A percentile compares a stretch with the other conserved stretches of the same genome.
Evolutionary conservation across 106 monocot genomes (phyloP).

Genomic region (Dendrobium chrysotoxum): DNA sequence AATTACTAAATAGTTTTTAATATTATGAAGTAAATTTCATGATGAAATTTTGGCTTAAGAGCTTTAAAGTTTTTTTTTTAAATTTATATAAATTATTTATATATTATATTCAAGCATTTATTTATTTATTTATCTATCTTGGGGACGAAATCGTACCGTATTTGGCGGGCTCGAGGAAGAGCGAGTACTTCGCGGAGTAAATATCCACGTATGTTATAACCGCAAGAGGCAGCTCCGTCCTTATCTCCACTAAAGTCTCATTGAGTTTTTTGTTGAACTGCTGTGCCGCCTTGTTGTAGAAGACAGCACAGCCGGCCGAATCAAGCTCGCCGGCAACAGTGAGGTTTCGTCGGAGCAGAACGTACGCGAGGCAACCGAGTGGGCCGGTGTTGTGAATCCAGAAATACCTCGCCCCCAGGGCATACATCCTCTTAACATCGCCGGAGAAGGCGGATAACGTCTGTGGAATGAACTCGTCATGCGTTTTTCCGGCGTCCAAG

Average conservation of each 20-base stretch:
- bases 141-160: conserved; percentile 18
- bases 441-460: conserved; percentile 11
- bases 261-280: conserved; percentile 45
- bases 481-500: conserved; percentile 11
- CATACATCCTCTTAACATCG: conserved; percentile 30
- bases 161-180: conserved; percentile 34
- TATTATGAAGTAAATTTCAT: too few relatives aligned
- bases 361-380: conserved; percentile 37
- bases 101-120: too few relatives aligned
- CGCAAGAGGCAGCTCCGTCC: conserved; percentile 30
- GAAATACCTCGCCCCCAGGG: conserved; percentile 37
- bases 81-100: too few relatives aligned
- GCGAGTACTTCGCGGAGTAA: conserved; percentile 49
- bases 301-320: conserved; percentile 25
- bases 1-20: too few relatives aligned
- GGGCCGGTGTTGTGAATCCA: conserved; percentile 62
- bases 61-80: too few relatives aligned
- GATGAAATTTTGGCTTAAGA: too few relatives aligned
- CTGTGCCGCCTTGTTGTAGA: conserved; percentile 29
- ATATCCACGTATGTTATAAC: conserved; percentile 40
- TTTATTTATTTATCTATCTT: too few relatives aligned
- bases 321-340: conserved; percentile 8
- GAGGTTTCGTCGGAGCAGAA: conserved; percentile 6
- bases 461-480: conserved; percentile 21
- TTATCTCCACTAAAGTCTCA: conserved; percentile 30